Conservation (phyloP, 2,329 filamentous ascomycete genomes). For the Ophiosphaerella herpotricha region DNA sequence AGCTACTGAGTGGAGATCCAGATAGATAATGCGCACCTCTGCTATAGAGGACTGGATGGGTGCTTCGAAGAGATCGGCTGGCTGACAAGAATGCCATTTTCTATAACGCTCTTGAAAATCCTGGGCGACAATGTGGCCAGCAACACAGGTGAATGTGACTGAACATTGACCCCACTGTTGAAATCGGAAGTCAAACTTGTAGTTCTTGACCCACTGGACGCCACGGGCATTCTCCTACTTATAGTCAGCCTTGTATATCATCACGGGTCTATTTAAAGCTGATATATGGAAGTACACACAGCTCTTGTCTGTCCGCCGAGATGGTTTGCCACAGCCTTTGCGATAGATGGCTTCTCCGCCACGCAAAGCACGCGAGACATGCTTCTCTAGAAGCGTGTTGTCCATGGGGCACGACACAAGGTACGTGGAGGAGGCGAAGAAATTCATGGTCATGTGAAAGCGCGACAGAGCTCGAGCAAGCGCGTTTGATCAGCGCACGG, state of each 20-base stretch:
- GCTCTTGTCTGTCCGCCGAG: slow-evolving; percentile 78
- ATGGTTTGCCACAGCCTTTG: slow-evolving; percentile 90
- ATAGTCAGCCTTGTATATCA: slow-evolving; percentile 10
- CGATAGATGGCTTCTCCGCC: slow-evolving; percentile 90
- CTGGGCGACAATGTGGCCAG: slow-evolving; percentile 81
- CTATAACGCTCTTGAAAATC: slow-evolving; percentile 77
- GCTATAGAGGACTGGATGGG: slow-evolving; percentile 71
- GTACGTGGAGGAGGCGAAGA: background rate
- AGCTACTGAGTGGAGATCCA: slow-evolving; percentile 8
- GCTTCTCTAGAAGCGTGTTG: background rate
- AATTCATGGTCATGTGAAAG: slow-evolving; percentile 39
- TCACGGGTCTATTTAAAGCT: background rate
- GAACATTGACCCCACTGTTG: slow-evolving; percentile 78
- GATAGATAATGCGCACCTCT: slow-evolving; percentile 54
- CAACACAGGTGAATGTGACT: slow-evolving; percentile 92
- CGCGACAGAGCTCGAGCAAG: slow-evolving; percentile 29
- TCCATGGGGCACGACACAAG: slow-evolving; percentile 7
- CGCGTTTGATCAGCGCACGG: slow-evolving; percentile 26
- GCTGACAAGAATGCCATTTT: slow-evolving; percentile 80
- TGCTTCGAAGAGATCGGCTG: slow-evolving; percentile 79
- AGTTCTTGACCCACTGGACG: slow-evolving; percentile 88
- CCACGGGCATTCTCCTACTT: slow-evolving; percentile 67
- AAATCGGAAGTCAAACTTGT: slow-evolving; percentile 89
- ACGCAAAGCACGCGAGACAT: slow-evolving; percentile 70
- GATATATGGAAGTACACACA: slow-evolving; percentile 52